Conservation (phyloP, 192 early-diverging fungal species). For the Kickxella alabastrina region DNA sequence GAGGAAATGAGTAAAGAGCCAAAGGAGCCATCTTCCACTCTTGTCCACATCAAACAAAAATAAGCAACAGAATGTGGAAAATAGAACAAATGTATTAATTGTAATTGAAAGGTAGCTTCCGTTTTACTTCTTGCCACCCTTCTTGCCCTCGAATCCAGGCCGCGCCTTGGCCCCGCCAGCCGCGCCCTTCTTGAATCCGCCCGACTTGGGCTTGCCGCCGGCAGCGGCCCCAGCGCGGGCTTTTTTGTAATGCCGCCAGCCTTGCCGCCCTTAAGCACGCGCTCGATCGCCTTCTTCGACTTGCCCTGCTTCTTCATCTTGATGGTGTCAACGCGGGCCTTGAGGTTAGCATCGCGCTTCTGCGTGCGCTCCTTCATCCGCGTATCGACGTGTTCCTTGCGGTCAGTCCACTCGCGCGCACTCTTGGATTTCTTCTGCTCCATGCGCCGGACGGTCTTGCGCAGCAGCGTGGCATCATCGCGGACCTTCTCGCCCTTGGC, state of each 20-base stretch:
- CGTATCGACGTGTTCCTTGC: slow-evolving; percentile 62
- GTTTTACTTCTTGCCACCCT: slow-evolving; percentile 22
- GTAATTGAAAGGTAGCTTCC: no score
- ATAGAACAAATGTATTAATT: neutral
- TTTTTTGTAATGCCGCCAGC: slow-evolving; percentile 4
- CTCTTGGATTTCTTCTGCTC: slow-evolving; percentile 84
- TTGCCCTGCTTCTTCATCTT: slow-evolving; percentile 68
- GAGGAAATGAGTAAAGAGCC: no score
- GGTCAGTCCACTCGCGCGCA: slow-evolving; percentile 75
- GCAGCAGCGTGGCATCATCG: slow-evolving; percentile 84
- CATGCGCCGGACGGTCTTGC: slow-evolving; percentile 86
- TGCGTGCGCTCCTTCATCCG: slow-evolving; percentile 65
- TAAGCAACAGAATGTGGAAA: neutral
- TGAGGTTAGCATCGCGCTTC: slow-evolving; percentile 83
- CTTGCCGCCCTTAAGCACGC: slow-evolving; percentile 23
- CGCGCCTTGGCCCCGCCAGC: slow-evolving; percentile 23
- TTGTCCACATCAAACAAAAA: no score
- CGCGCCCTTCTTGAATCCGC: slow-evolving; percentile 9
- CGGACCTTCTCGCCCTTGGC: slow-evolving; percentile 89
- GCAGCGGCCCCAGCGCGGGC: no score
- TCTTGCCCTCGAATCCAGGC: slow-evolving; percentile 49
- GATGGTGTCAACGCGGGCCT: slow-evolving; percentile 72
- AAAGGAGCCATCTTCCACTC: no score
- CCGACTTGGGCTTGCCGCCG: no score
- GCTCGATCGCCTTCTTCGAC: slow-evolving; percentile 59